phyloP scores from a whole-genome alignment of 2,329 filamentous ascomycete genomes.

The Nothophaeocryptopus gaeumannii region DNA sequence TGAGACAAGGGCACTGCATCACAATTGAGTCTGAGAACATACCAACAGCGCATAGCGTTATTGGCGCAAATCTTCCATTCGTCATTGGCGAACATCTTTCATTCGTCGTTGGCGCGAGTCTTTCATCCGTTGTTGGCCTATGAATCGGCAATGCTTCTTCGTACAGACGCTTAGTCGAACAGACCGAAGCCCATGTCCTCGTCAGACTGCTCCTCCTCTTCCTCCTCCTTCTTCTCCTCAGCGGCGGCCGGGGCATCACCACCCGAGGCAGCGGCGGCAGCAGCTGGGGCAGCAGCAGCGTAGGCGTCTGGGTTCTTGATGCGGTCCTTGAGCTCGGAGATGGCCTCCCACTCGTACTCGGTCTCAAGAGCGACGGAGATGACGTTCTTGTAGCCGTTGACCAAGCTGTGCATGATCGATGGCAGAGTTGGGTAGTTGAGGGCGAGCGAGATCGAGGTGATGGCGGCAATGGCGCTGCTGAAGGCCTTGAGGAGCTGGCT shows the following conservation, averaged over 20 bases:
- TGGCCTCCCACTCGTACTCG: constrained; percentile 91
- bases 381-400: constrained; percentile 98
- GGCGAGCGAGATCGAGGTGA: constrained; percentile 88
- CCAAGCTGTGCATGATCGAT: constrained; percentile 90
- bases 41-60: neutral
- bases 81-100: constrained; percentile 1
- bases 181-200: constrained; percentile 55
- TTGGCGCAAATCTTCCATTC: neutral
- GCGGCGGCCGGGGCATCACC: constrained; percentile 52
- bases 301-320: constrained; percentile 99
- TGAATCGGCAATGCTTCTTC: constrained; percentile 8
- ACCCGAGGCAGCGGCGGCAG: constrained; percentile 54
- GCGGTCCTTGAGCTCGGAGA: constrained; percentile 97
- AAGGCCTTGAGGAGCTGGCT: constrained; percentile 86
- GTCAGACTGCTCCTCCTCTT: constrained; percentile 59
- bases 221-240: constrained; percentile 58
- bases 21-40: neutral
- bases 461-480: constrained; percentile 75
- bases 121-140: neutral
- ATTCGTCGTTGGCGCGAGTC: neutral
- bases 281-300: constrained; percentile 74
- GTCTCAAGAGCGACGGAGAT: constrained; percentile 86
- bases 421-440: constrained; percentile 93
- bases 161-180: constrained; percentile 46
- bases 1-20: neutral